Evolutionary conservation across 225 moss, liverwort and hornwort species (phyloP).

Genomic region (Pleurozium schreberi): DNA sequence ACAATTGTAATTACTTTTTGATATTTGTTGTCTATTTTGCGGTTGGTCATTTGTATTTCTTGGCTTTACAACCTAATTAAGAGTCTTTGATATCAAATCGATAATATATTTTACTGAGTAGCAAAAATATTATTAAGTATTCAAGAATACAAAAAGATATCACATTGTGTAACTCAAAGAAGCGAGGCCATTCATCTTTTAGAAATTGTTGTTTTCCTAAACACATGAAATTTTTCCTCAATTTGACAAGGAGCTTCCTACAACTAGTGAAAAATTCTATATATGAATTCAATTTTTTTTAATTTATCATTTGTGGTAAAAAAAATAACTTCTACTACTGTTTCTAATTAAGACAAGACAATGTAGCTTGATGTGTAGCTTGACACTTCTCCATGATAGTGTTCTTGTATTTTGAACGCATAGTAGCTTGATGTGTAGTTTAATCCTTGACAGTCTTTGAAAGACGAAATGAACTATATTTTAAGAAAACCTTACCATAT

Average conservation of each 20-base stretch:
- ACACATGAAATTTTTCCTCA: background rate
- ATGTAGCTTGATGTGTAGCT: no score
- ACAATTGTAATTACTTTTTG: no score
- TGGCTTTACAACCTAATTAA: background rate
- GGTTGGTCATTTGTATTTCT: background rate
- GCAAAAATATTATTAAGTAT: background rate
- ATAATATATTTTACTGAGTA: background rate
- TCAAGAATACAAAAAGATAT: background rate
- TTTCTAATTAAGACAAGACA: rapidly evolving
- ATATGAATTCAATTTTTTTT: background rate
- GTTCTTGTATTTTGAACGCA: no score
- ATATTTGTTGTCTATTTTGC: background rate
- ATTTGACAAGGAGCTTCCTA: background rate
- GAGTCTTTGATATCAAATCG: background rate
- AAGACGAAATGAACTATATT: background rate
- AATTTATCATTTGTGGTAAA: background rate
- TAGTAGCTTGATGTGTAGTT: no score
- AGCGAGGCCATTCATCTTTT: background rate
- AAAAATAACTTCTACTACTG: background rate
- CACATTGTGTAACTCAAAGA: background rate
- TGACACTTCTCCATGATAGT: no score
- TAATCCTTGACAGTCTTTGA: background rate
- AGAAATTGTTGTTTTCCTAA: background rate
- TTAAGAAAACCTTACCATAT: no score
- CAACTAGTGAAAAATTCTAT: rapidly evolving